Conservation (phyloP, 208 protist genomes). For the Trypanosoma melophagium region DNA sequence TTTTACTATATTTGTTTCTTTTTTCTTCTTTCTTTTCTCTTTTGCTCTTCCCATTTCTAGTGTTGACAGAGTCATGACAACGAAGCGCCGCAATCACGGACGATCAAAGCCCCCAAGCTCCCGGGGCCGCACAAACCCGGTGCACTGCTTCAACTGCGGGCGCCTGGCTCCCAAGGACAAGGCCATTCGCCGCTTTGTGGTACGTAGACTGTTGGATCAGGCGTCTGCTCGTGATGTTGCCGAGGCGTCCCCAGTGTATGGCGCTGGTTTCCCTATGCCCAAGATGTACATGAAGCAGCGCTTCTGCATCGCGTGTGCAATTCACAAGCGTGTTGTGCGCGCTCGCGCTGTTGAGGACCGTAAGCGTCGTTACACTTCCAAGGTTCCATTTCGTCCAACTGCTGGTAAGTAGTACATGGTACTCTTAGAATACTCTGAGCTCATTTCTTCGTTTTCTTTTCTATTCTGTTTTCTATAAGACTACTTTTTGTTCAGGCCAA, state of each 20-base stretch:
- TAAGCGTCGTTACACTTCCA: slow-evolving; percentile 82
- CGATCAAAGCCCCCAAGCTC: slow-evolving; percentile 89
- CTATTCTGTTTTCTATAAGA: slow-evolving; percentile 22
- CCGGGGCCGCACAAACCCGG: slow-evolving; percentile 88
- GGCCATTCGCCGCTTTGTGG: slow-evolving; percentile 97
- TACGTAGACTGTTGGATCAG: slow-evolving; percentile 98
- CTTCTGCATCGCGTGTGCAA: slow-evolving; percentile 99
- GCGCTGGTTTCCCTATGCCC: slow-evolving; percentile 93
- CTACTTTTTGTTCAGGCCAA: not conserved
- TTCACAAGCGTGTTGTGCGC: slow-evolving; percentile 97
- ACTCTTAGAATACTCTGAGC: not conserved
- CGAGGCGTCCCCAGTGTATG: slow-evolving; percentile 93
- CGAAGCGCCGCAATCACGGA: slow-evolving; percentile 92
- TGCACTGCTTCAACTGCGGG: slow-evolving; percentile 94
- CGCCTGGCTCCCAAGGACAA: slow-evolving; percentile 96
- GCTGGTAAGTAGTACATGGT: slow-evolving; percentile 22
- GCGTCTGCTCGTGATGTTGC: slow-evolving; percentile 96
- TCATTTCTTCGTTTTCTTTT: slow-evolving; percentile 20
- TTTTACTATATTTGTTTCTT: not conserved
- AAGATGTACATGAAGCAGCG: slow-evolving; percentile 99
- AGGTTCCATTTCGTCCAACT: slow-evolving; percentile 72
- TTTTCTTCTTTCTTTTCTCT: not conserved
- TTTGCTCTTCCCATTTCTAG: slow-evolving; percentile 12
- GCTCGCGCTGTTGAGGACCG: slow-evolving; percentile 76
- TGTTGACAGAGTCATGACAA: slow-evolving; percentile 66